phyloP scores from a whole-genome alignment of 768 basidiomycete genomes.

The Artomyces pyxidatus region DNA sequence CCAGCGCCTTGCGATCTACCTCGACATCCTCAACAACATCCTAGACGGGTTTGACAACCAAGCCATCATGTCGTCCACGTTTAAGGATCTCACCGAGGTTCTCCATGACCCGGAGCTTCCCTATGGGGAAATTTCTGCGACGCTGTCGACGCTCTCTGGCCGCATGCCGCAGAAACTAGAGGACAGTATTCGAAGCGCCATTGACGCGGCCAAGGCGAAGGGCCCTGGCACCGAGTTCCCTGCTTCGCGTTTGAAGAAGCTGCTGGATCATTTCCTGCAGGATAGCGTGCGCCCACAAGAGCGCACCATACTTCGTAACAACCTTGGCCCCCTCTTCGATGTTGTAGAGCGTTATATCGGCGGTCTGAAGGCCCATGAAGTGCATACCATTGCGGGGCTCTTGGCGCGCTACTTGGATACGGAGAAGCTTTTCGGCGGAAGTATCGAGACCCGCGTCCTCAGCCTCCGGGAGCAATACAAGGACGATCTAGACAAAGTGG shows the following conservation, averaged over 20 bases:
- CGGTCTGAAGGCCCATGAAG: slow-evolving; percentile 85
- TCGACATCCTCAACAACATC: slow-evolving; percentile 79
- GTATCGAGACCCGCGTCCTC: slow-evolving; percentile 88
- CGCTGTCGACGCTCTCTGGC: slow-evolving; percentile 83
- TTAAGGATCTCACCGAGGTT: slow-evolving; percentile 80
- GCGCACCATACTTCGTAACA: slow-evolving; percentile 66
- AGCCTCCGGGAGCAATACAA: slow-evolving; percentile 88
- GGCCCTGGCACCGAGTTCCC: slow-evolving; percentile 83
- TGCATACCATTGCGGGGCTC: slow-evolving; percentile 65
- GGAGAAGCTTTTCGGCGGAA: slow-evolving; percentile 89
- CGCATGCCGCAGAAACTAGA: slow-evolving; percentile 92
- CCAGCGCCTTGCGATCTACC: slow-evolving; percentile 70
- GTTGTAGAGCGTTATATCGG: slow-evolving; percentile 72
- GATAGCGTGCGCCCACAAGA: slow-evolving; percentile 78
- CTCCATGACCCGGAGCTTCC: slow-evolving; percentile 84
- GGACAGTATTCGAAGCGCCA: slow-evolving; percentile 67
- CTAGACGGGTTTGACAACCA: slow-evolving; percentile 97
- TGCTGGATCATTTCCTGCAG: slow-evolving; percentile 78
- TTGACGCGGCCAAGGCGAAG: slow-evolving; percentile 72
- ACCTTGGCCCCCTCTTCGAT: slow-evolving; percentile 62
- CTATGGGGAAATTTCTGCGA: slow-evolving; percentile 75
- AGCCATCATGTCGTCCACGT: slow-evolving; percentile 74
- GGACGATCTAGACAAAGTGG: slow-evolving; percentile 84
- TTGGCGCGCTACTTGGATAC: slow-evolving; percentile 76
- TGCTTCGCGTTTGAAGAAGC: slow-evolving; percentile 73